These are phyloP conservation scores for Tolypocladium tropicale DNA, from an alignment of 2,329 filamentous ascomycete species.

Conservation along the genomic window DNA sequence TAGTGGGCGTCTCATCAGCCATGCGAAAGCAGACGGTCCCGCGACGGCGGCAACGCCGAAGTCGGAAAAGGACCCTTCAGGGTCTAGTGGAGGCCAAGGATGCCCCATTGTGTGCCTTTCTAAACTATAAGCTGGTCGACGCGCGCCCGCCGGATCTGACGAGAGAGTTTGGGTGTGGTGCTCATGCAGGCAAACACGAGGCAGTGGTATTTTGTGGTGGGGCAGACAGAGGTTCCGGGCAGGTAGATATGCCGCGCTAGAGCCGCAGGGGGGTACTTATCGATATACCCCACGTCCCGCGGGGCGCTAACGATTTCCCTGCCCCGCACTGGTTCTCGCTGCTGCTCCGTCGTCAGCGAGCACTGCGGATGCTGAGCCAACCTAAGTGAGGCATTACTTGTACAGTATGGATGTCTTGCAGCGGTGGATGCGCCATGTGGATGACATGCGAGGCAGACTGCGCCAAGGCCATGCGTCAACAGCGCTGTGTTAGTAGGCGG, in stretches of 20 bases:
- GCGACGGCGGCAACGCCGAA: background rate
- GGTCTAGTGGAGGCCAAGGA: too few relatives aligned
- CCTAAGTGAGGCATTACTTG: background rate
- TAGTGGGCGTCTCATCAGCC: too few relatives aligned
- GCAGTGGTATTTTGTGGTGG: background rate
- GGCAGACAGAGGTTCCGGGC: background rate
- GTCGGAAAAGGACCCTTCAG: too few relatives aligned
- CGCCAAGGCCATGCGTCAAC: background rate
- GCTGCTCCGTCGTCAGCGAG: too few relatives aligned
- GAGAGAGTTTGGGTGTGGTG: background rate
- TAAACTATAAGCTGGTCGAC: background rate
- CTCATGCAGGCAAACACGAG: background rate
- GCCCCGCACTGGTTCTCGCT: too few relatives aligned
- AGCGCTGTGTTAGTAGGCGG: background rate
- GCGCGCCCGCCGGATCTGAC: background rate
- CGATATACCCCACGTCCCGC: conserved; percentile 7
- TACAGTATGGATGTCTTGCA: background rate
- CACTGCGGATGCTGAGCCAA: background rate
- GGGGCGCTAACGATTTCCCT: background rate
- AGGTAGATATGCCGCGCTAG: background rate
- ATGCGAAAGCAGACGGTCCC: background rate
- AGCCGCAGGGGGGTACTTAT: conserved; percentile 1
- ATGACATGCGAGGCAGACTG: background rate
- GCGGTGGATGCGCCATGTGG: background rate
- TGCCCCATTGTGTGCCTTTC: too few relatives aligned